These are phyloP conservation scores for Papiliotrema flavescens DNA, from an alignment of 1,284 basidiomycete genomes.

Conservation along the genomic window DNA sequence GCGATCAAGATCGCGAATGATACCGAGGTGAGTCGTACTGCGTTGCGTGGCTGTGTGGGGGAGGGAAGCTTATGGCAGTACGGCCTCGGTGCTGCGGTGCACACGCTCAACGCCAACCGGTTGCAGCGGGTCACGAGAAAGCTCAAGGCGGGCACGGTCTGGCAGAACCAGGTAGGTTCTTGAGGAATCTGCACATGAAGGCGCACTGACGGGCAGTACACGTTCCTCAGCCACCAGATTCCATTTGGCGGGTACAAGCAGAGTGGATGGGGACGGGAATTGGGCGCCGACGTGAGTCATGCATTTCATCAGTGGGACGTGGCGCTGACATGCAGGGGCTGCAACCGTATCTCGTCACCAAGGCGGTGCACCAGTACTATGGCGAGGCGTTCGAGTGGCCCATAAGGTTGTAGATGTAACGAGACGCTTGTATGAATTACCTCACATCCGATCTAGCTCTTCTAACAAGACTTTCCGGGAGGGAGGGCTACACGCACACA, in stretches of 20 bases:
- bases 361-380: conserved; percentile 5
- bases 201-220: conserved; percentile 58
- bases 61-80: conserved; percentile 51
- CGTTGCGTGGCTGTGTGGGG: background rate
- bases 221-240: conserved; percentile 71
- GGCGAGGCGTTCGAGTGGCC: conserved; percentile 4
- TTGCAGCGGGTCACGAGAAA: conserved; percentile 77
- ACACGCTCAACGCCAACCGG: conserved; percentile 82
- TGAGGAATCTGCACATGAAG: background rate
- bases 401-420: background rate
- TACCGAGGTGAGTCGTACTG: conserved; percentile 50
- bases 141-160: conserved; percentile 74
- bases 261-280: conserved; percentile 75
- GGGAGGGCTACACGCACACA: no score
- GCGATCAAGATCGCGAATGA: conserved; percentile 71
- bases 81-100: conserved; percentile 81
- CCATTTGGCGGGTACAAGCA: conserved; percentile 95
- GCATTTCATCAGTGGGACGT: background rate
- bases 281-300: conserved; percentile 66
- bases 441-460: no score
- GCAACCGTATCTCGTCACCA: background rate
- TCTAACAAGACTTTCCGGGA: no score
- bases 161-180: conserved; percentile 62
- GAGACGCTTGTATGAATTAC: no score
- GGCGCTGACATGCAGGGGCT: background rate